Conservation (phyloP, 768 basidiomycete genomes). For the Suillus occidentalis region DNA sequence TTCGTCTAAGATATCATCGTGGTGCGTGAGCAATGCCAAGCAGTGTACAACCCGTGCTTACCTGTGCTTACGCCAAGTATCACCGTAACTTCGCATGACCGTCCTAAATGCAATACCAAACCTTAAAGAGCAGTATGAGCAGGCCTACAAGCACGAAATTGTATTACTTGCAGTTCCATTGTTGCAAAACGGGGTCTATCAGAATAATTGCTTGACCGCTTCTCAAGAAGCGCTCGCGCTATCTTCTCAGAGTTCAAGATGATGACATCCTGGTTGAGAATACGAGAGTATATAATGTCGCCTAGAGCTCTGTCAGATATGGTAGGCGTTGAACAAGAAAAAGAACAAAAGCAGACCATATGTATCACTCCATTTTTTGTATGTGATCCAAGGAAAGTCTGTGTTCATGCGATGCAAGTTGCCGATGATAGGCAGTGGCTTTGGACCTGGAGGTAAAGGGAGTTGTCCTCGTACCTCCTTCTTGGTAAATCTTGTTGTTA, state of each 20-base stretch:
- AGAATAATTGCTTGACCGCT: constrained; percentile 42
- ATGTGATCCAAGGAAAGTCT: constrained; percentile 30
- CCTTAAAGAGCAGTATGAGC: constrained; percentile 25
- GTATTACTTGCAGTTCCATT: constrained; percentile 36
- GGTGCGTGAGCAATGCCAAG: constrained; percentile 40
- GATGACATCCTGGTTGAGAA: constrained; percentile 43
- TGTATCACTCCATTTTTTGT: constrained; percentile 22
- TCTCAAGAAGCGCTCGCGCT: constrained; percentile 42
- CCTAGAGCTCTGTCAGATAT: constrained; percentile 24
- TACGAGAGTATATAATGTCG: constrained; percentile 41
- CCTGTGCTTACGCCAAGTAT: constrained; percentile 32
- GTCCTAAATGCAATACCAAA: constrained; percentile 40
- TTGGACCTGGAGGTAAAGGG: constrained; percentile 52
- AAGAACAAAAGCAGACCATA: constrained; percentile 19
- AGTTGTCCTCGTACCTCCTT: constrained; percentile 13
- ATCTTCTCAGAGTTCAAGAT: constrained; percentile 41
- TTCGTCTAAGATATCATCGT: constrained; percentile 19
- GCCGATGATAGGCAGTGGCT: constrained; percentile 44
- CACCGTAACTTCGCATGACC: constrained; percentile 36
- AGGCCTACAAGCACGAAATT: background rate
- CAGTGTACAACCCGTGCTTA: constrained; percentile 25
- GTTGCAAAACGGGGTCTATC: constrained; percentile 37
- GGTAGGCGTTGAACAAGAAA: background rate
- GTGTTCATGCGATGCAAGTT: constrained; percentile 44
- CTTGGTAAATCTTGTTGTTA: background rate